Evolutionary conservation across 768 basidiomycete species (phyloP).

Genomic region (Piloderma croceum): DNA sequence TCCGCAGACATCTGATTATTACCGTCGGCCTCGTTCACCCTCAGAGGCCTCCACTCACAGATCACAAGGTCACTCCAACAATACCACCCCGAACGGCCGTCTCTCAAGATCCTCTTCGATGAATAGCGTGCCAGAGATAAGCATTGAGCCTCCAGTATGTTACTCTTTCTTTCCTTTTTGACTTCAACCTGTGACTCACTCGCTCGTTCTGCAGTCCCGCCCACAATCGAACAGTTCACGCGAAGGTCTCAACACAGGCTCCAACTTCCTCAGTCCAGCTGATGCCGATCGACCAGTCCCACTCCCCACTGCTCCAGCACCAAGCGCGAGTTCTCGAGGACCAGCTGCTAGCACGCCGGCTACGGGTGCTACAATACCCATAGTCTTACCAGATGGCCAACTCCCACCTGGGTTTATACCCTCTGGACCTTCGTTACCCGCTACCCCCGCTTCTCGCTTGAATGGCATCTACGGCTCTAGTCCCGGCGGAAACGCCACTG

Average conservation of each 20-base stretch:
- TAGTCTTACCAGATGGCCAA: conserved; percentile 21
- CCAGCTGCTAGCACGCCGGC: background rate
- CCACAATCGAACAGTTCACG: conserved; percentile 33
- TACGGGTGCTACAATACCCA: conserved; percentile 14
- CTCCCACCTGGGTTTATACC: conserved; percentile 37
- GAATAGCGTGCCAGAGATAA: conserved; percentile 28
- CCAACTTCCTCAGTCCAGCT: conserved; percentile 32
- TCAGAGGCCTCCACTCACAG: no score
- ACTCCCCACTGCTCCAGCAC: conserved; percentile 14
- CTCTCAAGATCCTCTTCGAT: no score
- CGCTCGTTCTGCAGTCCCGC: conserved; percentile 26
- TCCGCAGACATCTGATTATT: no score
- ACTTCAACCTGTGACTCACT: conserved; percentile 6
- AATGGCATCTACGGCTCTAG: conserved; percentile 8
- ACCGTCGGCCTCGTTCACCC: no score
- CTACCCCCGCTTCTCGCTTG: conserved; percentile 9
- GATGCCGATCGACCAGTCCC: conserved; percentile 36
- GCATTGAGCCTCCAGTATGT: conserved; percentile 35
- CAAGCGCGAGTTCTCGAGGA: background rate
- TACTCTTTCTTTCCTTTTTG: conserved; percentile 12
- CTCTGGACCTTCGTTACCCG: conserved; percentile 16
- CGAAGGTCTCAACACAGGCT: conserved; percentile 18
- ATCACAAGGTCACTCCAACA: no score
- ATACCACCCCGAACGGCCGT: no score
- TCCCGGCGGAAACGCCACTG: conserved; percentile 16